These are phyloP conservation scores for Naganishia liquefaciens DNA, from an alignment of 1,284 basidiomycete species.

Conservation along the genomic window DNA sequence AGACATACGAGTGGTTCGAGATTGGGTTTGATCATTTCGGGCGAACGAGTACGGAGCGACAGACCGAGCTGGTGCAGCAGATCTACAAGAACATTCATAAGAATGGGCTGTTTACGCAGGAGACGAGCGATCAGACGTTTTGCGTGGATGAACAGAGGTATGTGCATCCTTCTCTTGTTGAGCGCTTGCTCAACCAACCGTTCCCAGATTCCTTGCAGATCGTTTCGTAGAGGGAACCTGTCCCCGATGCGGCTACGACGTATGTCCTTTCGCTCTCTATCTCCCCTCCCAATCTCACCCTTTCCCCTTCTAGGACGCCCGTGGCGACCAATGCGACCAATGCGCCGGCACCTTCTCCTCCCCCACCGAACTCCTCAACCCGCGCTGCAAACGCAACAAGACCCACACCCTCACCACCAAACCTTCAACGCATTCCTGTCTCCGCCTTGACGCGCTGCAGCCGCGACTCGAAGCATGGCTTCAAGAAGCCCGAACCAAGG, in stretches of 20 bases:
- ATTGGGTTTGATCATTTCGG: slow-evolving; percentile 94
- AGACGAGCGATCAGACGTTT: slow-evolving; percentile 87
- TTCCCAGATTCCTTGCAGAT: slow-evolving; percentile 80
- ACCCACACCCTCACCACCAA: slow-evolving; percentile 73
- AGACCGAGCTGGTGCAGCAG: slow-evolving; percentile 86
- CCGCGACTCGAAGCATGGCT: slow-evolving; percentile 86
- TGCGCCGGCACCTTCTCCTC: slow-evolving; percentile 87
- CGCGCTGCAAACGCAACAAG: slow-evolving; percentile 87
- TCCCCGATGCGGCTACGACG: slow-evolving; percentile 83
- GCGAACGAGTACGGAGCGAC: slow-evolving; percentile 84
- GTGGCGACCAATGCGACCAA: slow-evolving; percentile 97
- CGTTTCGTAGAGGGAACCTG: slow-evolving; percentile 93
- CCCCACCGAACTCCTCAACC: slow-evolving; percentile 88
- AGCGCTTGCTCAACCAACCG: background rate
- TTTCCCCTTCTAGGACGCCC: slow-evolving; percentile 70
- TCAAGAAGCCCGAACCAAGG: slow-evolving; percentile 71
- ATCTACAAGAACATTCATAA: slow-evolving; percentile 81
- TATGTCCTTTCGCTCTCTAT: slow-evolving; percentile 44
- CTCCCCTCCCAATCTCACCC: background rate
- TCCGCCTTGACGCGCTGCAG: slow-evolving; percentile 83
- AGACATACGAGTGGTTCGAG: slow-evolving; percentile 78
- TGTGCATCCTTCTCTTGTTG: slow-evolving; percentile 38
- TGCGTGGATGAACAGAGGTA: slow-evolving; percentile 86
- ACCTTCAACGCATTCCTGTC: slow-evolving; percentile 90
- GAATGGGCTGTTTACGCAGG: slow-evolving; percentile 73